Percentiles rank a stretch among this genome's conserved stretches.
Evolutionary conservation across 352 stramenopile species (phyloP).

Genomic region (Phytopythium helicoides): DNA sequence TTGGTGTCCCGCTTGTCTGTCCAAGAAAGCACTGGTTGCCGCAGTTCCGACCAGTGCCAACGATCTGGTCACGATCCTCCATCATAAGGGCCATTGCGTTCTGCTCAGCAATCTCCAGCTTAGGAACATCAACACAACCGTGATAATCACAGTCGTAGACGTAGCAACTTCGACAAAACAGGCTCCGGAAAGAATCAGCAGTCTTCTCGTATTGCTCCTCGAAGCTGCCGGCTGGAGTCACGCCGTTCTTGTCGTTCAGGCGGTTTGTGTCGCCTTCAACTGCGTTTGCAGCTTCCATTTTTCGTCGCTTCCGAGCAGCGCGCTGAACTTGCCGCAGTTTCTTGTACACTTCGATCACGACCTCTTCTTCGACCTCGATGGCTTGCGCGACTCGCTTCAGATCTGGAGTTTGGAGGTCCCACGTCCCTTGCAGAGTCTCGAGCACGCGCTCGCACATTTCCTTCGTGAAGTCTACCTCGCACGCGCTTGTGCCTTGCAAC

Average conservation of each 20-base stretch:
- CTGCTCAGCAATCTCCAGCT: constrained; percentile 60
- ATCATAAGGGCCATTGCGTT: constrained; percentile 48
- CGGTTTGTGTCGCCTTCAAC: neutral
- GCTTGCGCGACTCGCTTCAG: constrained; percentile 57
- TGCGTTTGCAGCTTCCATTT: constrained; percentile 17
- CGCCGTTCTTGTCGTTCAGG: constrained; percentile 6
- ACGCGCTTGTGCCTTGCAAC: constrained; percentile 56
- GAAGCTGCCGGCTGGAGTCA: constrained; percentile 34
- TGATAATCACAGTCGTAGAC: constrained; percentile 87
- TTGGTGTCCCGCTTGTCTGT: constrained; percentile 36
- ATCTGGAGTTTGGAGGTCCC: constrained; percentile 59
- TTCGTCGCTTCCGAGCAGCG: constrained; percentile 37
- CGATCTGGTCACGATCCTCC: constrained; percentile 35
- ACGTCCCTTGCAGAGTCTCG: constrained; percentile 60
- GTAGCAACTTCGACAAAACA: constrained; percentile 82
- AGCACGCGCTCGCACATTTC: constrained; percentile 70
- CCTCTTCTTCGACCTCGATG: constrained; percentile 64
- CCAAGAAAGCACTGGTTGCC: constrained; percentile 76
- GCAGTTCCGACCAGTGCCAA: constrained; percentile 65
- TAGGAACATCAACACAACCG: constrained; percentile 47
- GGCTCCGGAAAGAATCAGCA: constrained; percentile 65
- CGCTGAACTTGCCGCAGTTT: constrained; percentile 34
- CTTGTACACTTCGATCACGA: constrained; percentile 69
- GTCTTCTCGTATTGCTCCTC: constrained; percentile 55
- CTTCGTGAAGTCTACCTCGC: constrained; percentile 75